Conservation (phyloP, 108 stramenopile genomes). For the Cyclostephanos invisitatus region DNA sequence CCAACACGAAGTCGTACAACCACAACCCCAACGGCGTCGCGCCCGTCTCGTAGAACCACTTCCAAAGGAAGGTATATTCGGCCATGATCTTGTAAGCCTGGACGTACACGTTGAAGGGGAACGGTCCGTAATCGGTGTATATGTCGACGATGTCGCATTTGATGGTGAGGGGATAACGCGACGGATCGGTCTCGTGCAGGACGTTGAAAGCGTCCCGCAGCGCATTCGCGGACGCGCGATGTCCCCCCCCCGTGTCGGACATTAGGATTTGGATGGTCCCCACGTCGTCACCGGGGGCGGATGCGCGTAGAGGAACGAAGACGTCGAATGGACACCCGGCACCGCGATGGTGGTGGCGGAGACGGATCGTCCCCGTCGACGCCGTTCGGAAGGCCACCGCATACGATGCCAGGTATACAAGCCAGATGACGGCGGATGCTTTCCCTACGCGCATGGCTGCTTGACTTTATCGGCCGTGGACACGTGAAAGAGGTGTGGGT, state of each 20-base stretch:
- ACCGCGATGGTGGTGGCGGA: background rate
- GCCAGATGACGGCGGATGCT: background rate
- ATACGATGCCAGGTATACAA: background rate
- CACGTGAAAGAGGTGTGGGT: no score
- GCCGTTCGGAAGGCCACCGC: background rate
- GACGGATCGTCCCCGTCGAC: background rate
- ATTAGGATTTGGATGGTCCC: slow-evolving; percentile 87
- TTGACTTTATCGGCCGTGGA: no score
- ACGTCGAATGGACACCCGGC: background rate
- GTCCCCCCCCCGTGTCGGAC: slow-evolving; percentile 89
- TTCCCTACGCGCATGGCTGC: background rate
- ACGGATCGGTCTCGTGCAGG: slow-evolving; percentile 56
- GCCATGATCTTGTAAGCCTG: slow-evolving; percentile 84
- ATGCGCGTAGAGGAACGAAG: no score
- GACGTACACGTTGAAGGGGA: slow-evolving; percentile 71
- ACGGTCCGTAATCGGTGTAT: slow-evolving; percentile 85
- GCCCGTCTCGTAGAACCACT: slow-evolving; percentile 73
- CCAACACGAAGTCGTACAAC: slow-evolving; percentile 67
- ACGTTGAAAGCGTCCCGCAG: slow-evolving; percentile 75
- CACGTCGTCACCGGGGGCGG: slow-evolving; percentile 22
- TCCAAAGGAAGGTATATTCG: slow-evolving; percentile 72
- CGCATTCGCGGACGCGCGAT: slow-evolving; percentile 86
- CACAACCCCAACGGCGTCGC: slow-evolving; percentile 72
- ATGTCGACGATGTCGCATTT: slow-evolving; percentile 87
- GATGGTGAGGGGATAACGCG: slow-evolving; percentile 49